These are phyloP conservation scores for Calonectria hongkongensis DNA, from an alignment of 2,329 filamentous ascomycete species.

Conservation along the genomic window DNA sequence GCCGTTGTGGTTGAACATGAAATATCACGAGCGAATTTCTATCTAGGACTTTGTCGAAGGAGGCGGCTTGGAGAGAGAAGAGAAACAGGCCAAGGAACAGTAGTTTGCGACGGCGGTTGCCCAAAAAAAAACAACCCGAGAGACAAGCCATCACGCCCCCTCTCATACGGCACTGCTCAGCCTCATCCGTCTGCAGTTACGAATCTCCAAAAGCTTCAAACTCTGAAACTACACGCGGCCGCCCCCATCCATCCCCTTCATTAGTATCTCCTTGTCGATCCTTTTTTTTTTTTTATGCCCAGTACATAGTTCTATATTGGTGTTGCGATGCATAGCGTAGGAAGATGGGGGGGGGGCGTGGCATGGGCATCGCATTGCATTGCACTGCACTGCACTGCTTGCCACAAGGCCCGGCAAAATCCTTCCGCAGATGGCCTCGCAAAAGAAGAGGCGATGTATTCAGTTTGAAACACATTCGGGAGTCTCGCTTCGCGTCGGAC, in stretches of 20 bases:
- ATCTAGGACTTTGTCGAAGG: not conserved
- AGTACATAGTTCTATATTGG: not conserved
- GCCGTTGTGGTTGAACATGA: not conserved
- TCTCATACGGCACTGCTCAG: constrained; percentile 2
- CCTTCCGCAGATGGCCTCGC: not conserved
- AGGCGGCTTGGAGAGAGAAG: not conserved
- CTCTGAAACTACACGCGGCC: constrained; percentile 28
- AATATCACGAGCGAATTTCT: not conserved
- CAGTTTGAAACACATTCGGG: constrained; percentile 17
- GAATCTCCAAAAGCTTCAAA: constrained; percentile 22
- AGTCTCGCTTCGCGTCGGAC: constrained; percentile 20
- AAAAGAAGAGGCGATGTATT: too few species aligned
- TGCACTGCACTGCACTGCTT: not conserved
- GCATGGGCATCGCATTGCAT: not conserved
- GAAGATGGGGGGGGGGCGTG: not conserved
- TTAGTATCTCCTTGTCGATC: not conserved
- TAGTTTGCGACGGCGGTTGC: not conserved
- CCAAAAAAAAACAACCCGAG: not conserved
- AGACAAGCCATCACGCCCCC: too few species aligned
- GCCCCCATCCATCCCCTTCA: not conserved
- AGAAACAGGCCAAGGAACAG: not conserved
- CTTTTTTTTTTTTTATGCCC: not conserved
- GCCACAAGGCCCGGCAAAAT: not conserved
- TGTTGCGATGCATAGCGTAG: not conserved
- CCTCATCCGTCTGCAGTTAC: constrained; percentile 30